Base-by-base conservation (phyloP, 441 rosid species). In the Hura crepitans region DNA sequence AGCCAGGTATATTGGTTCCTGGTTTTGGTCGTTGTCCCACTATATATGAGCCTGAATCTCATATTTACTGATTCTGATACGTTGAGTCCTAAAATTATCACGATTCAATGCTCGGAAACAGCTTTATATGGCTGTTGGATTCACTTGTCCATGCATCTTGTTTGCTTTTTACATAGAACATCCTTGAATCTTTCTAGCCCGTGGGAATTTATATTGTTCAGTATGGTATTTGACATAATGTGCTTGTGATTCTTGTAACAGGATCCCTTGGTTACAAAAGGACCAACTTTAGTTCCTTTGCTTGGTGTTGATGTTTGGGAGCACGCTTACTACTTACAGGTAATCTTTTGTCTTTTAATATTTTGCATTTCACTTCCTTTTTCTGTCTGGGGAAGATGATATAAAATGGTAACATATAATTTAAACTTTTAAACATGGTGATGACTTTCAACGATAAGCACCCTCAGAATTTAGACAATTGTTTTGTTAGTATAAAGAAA, bases 301-400 rank as follows among this genome's bases (percentile, higher is more conserved):
- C 85, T 95, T 67, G 99, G 99, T 12, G 80, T 95, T 72, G 98
- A 95, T 82, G 99, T 95, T 43, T 95, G 98, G 98, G 99, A 95
- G 84, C 99, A 95, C 67, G 99, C 99, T 31, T 95, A 95, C 84
- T 95, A 95, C 78, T 80, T 95, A 56, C 99, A 95, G 96, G 99
- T 95, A 78, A 79, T 57, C 56, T 15, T 66, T 51, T 60, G 33
- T 5, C 13, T 62, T 25, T 65, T 8, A 0, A 4, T 35, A 37
- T 59, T 35, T 18, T 80, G 56, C 30, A 11, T 37, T 55, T 42
- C 7, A 25, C 23, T 47, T 6, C 50, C 20, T 31, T 56, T 43
- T 23, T 60, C 47, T 31, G 25, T 31, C n/a, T 20, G n/a, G n/a
- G n/a, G n/a, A n/a, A n/a, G n/a, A n/a, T n/a, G n/a, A n/a, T n/a